Conservation (phyloP, 208 protist species). For the Acanthamoeba royreba region DNA sequence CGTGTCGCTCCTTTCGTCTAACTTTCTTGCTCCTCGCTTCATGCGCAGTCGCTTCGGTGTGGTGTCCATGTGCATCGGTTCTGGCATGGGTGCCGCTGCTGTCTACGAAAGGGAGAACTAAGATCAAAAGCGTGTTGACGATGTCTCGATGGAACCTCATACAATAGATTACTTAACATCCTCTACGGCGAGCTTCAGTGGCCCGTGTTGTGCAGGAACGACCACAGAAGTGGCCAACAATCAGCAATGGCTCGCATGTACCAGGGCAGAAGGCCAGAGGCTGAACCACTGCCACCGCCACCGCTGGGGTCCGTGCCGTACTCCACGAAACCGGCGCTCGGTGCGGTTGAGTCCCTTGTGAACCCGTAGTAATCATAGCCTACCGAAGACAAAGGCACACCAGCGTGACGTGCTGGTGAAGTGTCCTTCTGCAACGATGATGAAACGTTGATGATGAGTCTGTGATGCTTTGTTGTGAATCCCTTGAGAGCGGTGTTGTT, state of each 20-base stretch:
- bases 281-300: too few species aligned
- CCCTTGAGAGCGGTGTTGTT: background rate
- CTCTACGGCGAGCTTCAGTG: too few species aligned
- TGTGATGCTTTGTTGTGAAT: background rate
- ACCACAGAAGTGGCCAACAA: too few species aligned
- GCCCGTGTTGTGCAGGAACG: too few species aligned
- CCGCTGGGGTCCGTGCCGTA: background rate
- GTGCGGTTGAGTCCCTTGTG: background rate
- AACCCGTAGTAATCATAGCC: background rate
- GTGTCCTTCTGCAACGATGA: background rate
- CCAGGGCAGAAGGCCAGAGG: too few species aligned
- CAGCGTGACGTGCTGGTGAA: background rate
- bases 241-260: too few species aligned
- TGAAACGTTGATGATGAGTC: background rate
- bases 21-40: background rate
- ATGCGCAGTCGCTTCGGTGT: conserved; percentile 50
- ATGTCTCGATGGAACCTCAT: too few species aligned
- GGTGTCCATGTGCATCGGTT: conserved; percentile 69
- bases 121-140: too few species aligned
- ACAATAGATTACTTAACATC: too few species aligned
- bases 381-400: background rate
- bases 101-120: conserved; percentile 51
- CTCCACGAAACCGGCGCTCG: background rate
- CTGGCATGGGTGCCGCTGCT: conserved; percentile 58
- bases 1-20: background rate